These are phyloP conservation scores for Arachnomyces sp. DNA, from an alignment of 2,329 filamentous ascomycete genomes.

Conservation along the genomic window DNA sequence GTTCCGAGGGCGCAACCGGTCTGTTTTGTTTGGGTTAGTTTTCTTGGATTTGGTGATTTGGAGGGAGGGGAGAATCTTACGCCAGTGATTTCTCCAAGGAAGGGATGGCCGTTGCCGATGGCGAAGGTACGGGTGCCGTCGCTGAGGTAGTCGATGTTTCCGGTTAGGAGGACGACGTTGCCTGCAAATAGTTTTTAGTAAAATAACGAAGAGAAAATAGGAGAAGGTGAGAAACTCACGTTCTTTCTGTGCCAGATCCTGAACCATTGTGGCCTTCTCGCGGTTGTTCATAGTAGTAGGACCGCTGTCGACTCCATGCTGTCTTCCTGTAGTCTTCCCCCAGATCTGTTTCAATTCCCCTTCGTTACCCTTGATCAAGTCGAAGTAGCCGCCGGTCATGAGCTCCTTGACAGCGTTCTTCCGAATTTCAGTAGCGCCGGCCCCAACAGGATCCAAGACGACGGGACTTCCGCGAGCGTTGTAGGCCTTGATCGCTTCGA, in stretches of 20 bases:
- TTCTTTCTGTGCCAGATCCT: constrained; percentile 59
- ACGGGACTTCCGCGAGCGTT: constrained; percentile 69
- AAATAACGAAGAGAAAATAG: constrained; percentile 3
- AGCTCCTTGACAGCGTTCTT: constrained; percentile 64
- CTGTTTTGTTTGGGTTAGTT: constrained; percentile 17
- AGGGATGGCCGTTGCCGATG: constrained; percentile 68
- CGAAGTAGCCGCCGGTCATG: constrained; percentile 66
- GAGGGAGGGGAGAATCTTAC: constrained; percentile 17
- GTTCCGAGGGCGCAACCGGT: constrained; percentile 83
- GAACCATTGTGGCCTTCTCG: constrained; percentile 58
- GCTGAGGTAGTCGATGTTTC: constrained; percentile 66
- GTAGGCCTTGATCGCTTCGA: constrained; percentile 70
- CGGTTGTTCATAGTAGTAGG: constrained; percentile 45
- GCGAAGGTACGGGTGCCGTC: constrained; percentile 63
- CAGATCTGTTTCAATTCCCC: constrained; percentile 72
- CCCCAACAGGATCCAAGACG: constrained; percentile 83
- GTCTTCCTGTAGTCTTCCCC: constrained; percentile 51
- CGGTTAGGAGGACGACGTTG: constrained; percentile 75
- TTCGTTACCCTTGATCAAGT: constrained; percentile 91
- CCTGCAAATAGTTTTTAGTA: constrained; percentile 16
- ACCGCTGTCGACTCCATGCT: constrained; percentile 78
- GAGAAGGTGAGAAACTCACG: constrained; percentile 25
- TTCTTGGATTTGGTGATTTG: constrained; percentile 1
- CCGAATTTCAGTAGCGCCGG: constrained; percentile 70
- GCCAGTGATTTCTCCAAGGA: constrained; percentile 39